Evolutionary conservation across 1,284 basidiomycete genomes (phyloP).

Genomic region (Blastosporella zonata): DNA sequence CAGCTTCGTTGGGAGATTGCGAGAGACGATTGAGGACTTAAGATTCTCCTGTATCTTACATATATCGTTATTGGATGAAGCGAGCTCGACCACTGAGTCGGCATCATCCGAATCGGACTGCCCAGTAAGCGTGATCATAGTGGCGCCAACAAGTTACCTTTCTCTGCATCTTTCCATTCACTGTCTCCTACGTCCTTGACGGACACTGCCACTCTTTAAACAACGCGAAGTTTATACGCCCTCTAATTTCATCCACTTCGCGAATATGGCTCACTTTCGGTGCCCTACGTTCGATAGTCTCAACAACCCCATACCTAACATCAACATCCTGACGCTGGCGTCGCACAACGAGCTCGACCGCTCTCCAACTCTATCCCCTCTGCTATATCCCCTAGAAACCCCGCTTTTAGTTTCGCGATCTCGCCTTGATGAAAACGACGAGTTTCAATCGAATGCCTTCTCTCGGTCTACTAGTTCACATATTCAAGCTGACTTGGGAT

Average conservation of each 20-base stretch:
- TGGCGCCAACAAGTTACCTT: background rate
- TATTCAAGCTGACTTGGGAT: slow-evolving; percentile 30
- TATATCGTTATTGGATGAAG: no score
- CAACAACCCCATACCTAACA: slow-evolving; percentile 17
- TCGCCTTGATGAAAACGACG: slow-evolving; percentile 20
- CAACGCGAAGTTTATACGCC: background rate
- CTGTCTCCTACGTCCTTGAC: slow-evolving; percentile 16
- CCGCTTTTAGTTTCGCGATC: slow-evolving; percentile 14
- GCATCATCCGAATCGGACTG: slow-evolving; percentile 6
- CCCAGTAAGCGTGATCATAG: background rate
- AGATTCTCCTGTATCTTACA: no score
- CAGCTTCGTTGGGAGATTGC: slow-evolving; percentile 80
- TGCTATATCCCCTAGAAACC: slow-evolving; percentile 16
- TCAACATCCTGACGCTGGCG: slow-evolving; percentile 26
- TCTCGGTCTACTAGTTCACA: slow-evolving; percentile 12
- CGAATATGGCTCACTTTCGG: slow-evolving; percentile 15
- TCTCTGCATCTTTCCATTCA: background rate
- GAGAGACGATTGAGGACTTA: slow-evolving; percentile 14
- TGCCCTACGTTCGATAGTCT: slow-evolving; percentile 16
- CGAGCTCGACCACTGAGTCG: no score
- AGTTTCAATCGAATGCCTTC: slow-evolving; percentile 32
- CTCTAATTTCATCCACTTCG: background rate
- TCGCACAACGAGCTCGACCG: slow-evolving; percentile 24
- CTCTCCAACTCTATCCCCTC: slow-evolving; percentile 24
- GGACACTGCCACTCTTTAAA: slow-evolving; percentile 5